A percentile compares a stretch with the other conserved stretches of the same genome.
Conservation (phyloP, 2,329 filamentous ascomycete genomes). For the Xylariaceae sp. region DNA sequence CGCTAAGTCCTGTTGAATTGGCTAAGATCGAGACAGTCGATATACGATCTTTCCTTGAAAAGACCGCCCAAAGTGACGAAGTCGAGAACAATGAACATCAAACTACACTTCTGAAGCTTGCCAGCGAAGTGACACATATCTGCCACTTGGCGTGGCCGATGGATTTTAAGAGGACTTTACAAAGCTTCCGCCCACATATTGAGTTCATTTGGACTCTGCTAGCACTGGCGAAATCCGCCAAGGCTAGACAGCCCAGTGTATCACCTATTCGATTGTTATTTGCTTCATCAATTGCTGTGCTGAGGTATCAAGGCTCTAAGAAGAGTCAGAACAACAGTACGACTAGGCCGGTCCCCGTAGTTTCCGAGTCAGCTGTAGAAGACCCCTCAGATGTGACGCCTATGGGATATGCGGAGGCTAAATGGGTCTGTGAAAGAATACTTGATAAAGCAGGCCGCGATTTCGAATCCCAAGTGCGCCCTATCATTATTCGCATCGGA, state of each 20-base stretch:
- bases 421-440: constrained; percentile 53
- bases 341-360: too few relatives aligned
- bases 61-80: too few relatives aligned
- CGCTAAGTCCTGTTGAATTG: constrained; percentile 11
- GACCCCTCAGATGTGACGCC: constrained; percentile 43
- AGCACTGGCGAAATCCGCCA: constrained; percentile 5
- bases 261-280: constrained; percentile 40
- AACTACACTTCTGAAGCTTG: background rate
- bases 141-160: constrained; percentile 29
- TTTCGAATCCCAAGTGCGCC: constrained; percentile 47
- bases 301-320: constrained; percentile 33
- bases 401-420: constrained; percentile 53
- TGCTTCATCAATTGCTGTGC: constrained; percentile 40
- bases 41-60: background rate
- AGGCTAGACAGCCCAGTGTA: background rate
- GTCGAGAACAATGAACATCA: background rate
- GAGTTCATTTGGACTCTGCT: constrained; percentile 9
- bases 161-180: constrained; percentile 21
- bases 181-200: constrained; percentile 18
- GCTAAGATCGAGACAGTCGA: constrained; percentile 10
- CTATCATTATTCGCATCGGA: constrained; percentile 48
- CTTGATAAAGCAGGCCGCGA: constrained; percentile 52
- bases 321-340: background rate
- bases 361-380: constrained; percentile 45
- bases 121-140: constrained; percentile 26